A percentile compares a stretch with the other conserved stretches of the same genome.
These are phyloP conservation scores for Sphaerostilbella broomeana DNA, from an alignment of 2,329 filamentous ascomycete genomes.

Conservation along the genomic window DNA sequence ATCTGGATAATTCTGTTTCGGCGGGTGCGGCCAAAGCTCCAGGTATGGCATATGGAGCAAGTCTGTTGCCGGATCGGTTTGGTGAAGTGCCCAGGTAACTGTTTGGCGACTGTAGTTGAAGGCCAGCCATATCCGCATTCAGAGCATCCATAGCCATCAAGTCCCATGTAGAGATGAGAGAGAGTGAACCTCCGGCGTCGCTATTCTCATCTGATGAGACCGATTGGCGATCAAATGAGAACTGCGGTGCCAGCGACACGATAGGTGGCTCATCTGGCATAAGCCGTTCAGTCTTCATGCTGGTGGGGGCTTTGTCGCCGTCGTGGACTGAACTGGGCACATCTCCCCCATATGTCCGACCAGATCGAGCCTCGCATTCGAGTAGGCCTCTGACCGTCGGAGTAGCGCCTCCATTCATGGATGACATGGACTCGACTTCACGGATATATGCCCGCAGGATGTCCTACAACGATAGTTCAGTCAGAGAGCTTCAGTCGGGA, in stretches of 20 bases:
- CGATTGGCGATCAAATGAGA: conserved; percentile 31
- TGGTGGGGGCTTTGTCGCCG: conserved; percentile 37
- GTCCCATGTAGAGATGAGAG: conserved; percentile 49
- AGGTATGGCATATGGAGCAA: conserved; percentile 30
- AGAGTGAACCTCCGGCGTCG: conserved; percentile 31
- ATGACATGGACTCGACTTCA: conserved; percentile 46
- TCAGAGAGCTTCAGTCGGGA: too few species aligned
- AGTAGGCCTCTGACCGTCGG: conserved; percentile 49
- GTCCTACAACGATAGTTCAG: conserved; percentile 35
- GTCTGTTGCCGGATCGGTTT: conserved; percentile 26
- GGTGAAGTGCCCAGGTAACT: conserved; percentile 34
- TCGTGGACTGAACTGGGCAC: conserved; percentile 20
- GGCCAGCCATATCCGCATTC: conserved; percentile 34
- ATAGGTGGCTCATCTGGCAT: conserved; percentile 28
- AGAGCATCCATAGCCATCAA: conserved; percentile 43
- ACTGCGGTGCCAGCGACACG: conserved; percentile 19
- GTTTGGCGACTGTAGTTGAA: conserved; percentile 32
- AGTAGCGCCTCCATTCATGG: conserved; percentile 36
- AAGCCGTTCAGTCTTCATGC: conserved; percentile 32
- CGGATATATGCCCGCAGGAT: conserved; percentile 55
- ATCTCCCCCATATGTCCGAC: not conserved
- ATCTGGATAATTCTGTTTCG: conserved; percentile 26
- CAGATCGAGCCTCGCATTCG: conserved; percentile 34
- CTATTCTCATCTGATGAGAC: conserved; percentile 33
- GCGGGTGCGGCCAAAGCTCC: conserved; percentile 18